Conservation (phyloP, 2,329 filamentous ascomycete species). For the Paramyrothecium sp. region DNA sequence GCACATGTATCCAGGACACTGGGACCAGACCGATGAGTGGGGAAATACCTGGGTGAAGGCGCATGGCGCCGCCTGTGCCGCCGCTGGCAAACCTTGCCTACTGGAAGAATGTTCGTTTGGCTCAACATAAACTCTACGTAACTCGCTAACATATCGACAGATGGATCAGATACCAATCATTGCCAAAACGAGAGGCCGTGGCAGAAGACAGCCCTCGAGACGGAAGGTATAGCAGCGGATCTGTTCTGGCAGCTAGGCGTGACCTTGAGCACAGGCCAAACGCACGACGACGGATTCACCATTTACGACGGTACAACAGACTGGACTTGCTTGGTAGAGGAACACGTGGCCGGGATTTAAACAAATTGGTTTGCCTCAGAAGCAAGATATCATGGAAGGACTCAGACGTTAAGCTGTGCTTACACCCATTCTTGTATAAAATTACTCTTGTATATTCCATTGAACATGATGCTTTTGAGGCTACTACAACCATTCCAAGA, state of each 20-base stretch:
- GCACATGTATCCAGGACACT: slow-evolving; percentile 26
- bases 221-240: slow-evolving; percentile 29
- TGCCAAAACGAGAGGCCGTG: slow-evolving; percentile 49
- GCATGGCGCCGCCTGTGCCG: slow-evolving; percentile 22
- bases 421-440: no score
- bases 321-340: slow-evolving; percentile 40
- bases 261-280: slow-evolving; percentile 35
- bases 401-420: no score
- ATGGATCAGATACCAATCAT: slow-evolving; percentile 18
- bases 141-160: slow-evolving; percentile 7
- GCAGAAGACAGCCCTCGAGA: slow-evolving; percentile 25
- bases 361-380: no score
- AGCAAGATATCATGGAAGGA: no score
- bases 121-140: not conserved
- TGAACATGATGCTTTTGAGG: no score
- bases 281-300: slow-evolving; percentile 41
- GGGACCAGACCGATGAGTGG: slow-evolving; percentile 13
- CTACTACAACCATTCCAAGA: no score
- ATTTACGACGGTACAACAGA: slow-evolving; percentile 40
- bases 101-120: slow-evolving; percentile 28
- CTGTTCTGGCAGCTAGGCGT: slow-evolving; percentile 41
- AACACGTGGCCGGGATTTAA: slow-evolving; percentile 30
- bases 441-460: no score
- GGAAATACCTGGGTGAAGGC: slow-evolving; percentile 13
- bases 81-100: slow-evolving; percentile 26